phyloP scores from a whole-genome alignment of 495 filamentous ascomycete genomes.

The Xanthoparmelia taractica region DNA sequence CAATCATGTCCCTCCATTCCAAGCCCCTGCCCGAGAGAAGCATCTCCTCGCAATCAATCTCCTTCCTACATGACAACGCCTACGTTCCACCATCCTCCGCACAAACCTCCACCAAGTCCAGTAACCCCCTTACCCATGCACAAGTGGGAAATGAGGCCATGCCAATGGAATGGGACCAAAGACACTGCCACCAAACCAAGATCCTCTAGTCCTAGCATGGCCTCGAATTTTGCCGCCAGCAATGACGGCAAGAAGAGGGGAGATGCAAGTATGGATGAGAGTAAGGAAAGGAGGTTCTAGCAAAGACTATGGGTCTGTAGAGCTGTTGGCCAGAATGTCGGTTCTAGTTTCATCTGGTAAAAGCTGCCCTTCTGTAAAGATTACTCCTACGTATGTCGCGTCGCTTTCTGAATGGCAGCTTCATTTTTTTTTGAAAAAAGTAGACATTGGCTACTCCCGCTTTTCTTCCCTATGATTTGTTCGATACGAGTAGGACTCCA shows the following conservation, averaged over 20 bases:
- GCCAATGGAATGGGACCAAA: conserved; percentile 1
- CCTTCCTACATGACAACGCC: background rate
- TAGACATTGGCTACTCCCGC: background rate
- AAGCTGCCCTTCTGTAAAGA: background rate
- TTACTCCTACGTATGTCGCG: background rate
- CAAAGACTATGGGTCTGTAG: background rate
- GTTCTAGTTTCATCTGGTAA: too few relatives aligned
- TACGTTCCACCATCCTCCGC: background rate
- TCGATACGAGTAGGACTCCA: too few relatives aligned
- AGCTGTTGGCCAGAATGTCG: background rate
- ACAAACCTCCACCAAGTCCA: background rate
- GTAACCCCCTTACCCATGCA: background rate
- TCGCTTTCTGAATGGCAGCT: background rate
- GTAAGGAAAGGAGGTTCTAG: background rate
- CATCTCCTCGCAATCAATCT: background rate
- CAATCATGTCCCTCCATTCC: background rate
- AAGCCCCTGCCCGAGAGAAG: background rate
- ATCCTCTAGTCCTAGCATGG: conserved; percentile 3
- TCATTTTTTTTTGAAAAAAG: background rate
- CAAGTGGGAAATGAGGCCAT: background rate
- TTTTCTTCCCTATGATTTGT: background rate
- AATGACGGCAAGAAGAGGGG: background rate
- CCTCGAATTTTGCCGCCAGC: background rate
- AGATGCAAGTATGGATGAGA: background rate
- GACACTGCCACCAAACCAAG: background rate